phyloP scores from a whole-genome alignment of 1,139 yeast genomes.

The Kazachstania sp. region DNA sequence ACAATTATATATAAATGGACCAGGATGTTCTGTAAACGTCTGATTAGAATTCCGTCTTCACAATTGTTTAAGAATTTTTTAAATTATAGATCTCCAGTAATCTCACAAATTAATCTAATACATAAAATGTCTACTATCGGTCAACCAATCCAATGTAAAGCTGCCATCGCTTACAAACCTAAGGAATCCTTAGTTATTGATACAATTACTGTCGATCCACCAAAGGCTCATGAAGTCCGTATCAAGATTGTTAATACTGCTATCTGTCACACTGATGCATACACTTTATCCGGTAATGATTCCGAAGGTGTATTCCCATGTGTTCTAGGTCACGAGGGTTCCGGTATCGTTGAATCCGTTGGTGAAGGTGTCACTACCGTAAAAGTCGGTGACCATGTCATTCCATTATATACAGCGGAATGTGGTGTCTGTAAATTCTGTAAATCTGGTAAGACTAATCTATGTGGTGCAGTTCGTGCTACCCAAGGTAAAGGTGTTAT shows the following conservation, averaged over 20 bases:
- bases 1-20: no score
- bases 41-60: neutral
- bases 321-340: constrained; percentile 93
- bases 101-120: neutral
- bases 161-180: constrained; percentile 98
- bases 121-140: constrained; percentile 29
- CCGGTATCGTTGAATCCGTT: constrained; percentile 85
- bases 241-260: constrained; percentile 82
- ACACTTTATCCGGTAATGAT: constrained; percentile 86
- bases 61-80: neutral
- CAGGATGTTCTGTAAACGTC: neutral
- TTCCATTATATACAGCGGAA: constrained; percentile 93
- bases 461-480: constrained; percentile 84
- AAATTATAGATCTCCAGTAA: neutral
- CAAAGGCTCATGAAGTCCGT: constrained; percentile 95
- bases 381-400: constrained; percentile 81
- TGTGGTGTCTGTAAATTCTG: constrained; percentile 94
- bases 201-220: constrained; percentile 84
- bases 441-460: constrained; percentile 87
- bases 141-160: constrained; percentile 77
- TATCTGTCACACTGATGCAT: constrained; percentile 98
- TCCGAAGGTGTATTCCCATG: constrained; percentile 96
- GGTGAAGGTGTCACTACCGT: constrained; percentile 90
- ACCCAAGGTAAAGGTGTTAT: constrained; percentile 86
- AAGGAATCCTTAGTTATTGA: constrained; percentile 77